Evolutionary conservation across 1,284 basidiomycete species (phyloP).

Genomic region (Vanrija humicola): DNA sequence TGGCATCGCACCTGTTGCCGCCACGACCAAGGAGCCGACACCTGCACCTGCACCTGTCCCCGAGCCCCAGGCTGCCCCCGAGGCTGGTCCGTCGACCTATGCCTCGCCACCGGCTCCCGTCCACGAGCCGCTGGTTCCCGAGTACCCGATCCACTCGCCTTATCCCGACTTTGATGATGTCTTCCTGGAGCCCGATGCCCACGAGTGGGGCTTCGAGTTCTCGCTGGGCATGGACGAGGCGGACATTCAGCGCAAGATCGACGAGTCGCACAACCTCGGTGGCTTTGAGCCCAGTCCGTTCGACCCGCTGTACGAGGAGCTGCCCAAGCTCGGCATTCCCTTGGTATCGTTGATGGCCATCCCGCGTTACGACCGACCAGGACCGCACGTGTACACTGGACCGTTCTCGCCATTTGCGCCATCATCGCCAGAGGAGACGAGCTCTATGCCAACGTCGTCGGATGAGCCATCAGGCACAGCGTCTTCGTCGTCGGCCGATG

Average conservation of each 20-base stretch:
- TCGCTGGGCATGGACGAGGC: slow-evolving; percentile 27
- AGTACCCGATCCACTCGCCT: slow-evolving; percentile 59
- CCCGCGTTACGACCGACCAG: slow-evolving; percentile 2
- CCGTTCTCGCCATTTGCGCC: slow-evolving; percentile 21
- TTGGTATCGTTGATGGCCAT: slow-evolving; percentile 15
- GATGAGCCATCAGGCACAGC: slow-evolving; percentile 1
- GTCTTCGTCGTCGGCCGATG: background rate
- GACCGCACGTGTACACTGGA: slow-evolving; percentile 10
- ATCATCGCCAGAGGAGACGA: slow-evolving; percentile 12
- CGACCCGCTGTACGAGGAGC: slow-evolving; percentile 22
- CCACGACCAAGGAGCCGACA: background rate
- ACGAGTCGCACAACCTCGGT: slow-evolving; percentile 17
- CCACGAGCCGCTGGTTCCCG: slow-evolving; percentile 14
- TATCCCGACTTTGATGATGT: slow-evolving; percentile 78
- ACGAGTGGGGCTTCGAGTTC: slow-evolving; percentile 39
- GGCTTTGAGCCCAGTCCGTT: slow-evolving; percentile 40
- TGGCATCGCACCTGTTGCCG: slow-evolving; percentile 1
- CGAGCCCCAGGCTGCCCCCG: slow-evolving; percentile 11
- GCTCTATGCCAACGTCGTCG: slow-evolving; percentile 5
- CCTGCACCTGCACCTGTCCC: background rate
- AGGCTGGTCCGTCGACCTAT: slow-evolving; percentile 39
- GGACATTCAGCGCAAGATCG: slow-evolving; percentile 24
- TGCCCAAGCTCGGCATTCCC: slow-evolving; percentile 24
- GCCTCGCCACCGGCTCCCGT: slow-evolving; percentile 16
- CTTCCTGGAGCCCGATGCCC: slow-evolving; percentile 34